Base-by-base conservation (phyloP, 208 protist genomes). In the Leishmania aethiopica region DNA sequence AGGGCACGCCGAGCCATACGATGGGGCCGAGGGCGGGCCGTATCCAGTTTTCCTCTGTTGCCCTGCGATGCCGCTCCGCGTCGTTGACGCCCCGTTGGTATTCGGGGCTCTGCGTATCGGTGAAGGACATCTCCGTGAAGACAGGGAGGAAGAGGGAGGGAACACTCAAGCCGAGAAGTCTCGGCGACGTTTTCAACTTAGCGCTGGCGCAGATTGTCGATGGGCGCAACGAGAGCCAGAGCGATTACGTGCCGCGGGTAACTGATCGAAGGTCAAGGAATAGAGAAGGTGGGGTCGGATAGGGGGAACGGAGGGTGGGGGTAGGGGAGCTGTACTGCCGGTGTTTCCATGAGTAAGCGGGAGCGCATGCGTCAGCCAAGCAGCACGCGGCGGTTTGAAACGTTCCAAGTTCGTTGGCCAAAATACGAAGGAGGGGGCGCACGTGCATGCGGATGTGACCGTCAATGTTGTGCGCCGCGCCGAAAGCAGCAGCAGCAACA, bases 21-120 rank as follows among this genome's bases (percentile, higher is more conserved):
- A 96, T 59, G 42, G 94, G 94, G 28, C 92, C 94, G 15, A 97
- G 59, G 37, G 90, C 90, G 11, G 92, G 85, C 51, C 92, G 91
- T 45, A 97, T 71, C 92, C 94, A 97, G 85, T 97, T 97, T 59
- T 93, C 81, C 80, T 97, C 90, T 17, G 94, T 97, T 28, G 87
- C 84, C 28, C 81, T 86, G 64, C 89, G 91, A 87, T 97, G 94
- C 28, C 78, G 69, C 69, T 88, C 87, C 10, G 94, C 94, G 76
- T 97, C 94, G 67, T 91, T 81, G 13, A 90, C 4, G 69, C 94
- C 94, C n/a, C 89, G 91, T 76, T 88, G 77, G 79, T 97, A 97
- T 17, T 95, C 90, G 7, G 76, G 8, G 32, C 75, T 77, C 17
- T 77, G 45, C n/a, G 47, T 7, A 22, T 13, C 72, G 32, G 67